Conservation (phyloP, 306 rosid species). For the Lupinus albus region DNA sequence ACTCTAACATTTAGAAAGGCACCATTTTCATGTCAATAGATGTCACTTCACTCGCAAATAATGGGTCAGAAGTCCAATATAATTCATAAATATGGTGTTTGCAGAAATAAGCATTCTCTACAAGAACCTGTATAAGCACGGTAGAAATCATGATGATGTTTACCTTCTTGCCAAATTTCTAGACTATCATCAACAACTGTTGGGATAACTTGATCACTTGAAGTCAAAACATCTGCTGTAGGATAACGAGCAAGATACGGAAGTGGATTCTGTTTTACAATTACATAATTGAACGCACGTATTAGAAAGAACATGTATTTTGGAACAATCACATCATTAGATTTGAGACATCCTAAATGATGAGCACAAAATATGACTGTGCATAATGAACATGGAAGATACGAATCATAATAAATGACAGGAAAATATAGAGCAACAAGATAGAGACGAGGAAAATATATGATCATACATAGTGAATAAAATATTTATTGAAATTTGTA, state of each 20-base stretch:
- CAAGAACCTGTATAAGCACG: conserved; percentile 14
- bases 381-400: background rate
- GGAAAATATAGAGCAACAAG: conserved; percentile 2
- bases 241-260: conserved; percentile 93
- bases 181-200: conserved; percentile 88
- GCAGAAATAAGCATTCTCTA: conserved; percentile 7
- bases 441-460: too few relatives aligned
- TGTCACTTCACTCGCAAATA: conserved; percentile 15
- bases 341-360: conserved; percentile 25
- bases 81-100: conserved; percentile 2
- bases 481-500: conserved; percentile 17
- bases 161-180: conserved; percentile 84
- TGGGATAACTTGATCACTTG: conserved; percentile 87
- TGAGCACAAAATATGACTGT: background rate
- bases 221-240: conserved; percentile 87
- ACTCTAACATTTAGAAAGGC: conserved; percentile 2
- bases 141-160: conserved; percentile 33
- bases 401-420: conserved; percentile 17
- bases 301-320: conserved; percentile 36
- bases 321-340: conserved; percentile 15
- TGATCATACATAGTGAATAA: too few relatives aligned
- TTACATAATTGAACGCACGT: conserved; percentile 36
- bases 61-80: conserved; percentile 5
- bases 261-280: conserved; percentile 84
- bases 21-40: conserved; percentile 22